Evolutionary conservation across 73 alveolate genomes (phyloP), one percentile per base, ranked within the genome.

Genomic region (Effrenium voratum): DNA sequence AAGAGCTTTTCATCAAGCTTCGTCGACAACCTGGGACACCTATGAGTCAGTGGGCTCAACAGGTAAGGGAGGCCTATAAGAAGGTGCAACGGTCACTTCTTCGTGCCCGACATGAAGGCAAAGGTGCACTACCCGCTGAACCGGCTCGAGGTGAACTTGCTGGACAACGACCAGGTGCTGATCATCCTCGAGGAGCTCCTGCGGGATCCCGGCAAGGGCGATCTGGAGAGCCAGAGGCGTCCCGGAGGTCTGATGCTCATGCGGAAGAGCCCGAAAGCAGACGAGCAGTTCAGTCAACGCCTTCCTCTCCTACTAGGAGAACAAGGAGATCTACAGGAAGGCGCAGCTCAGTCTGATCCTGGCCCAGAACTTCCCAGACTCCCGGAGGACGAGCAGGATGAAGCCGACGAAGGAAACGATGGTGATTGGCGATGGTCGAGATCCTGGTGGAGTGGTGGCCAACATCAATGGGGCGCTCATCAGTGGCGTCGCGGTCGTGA

Each of bases 1-100:
- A 86, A 34, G 95, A 86, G 34, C 52, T 86, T 4, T 40, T 63
- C 50, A 86, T 86, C 83, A 59, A 63, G 50, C 84, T 86, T 5
- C 44, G 95, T 0, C 44, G 95, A 0, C 26, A 26, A 0, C 82
- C 83, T 0, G 72, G 68, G 0, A 73, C 47, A 10, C 4, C 83
- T 40, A 52, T 86, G 36, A 13, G 70, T 19, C 3, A 46, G 0
- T 86, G 82, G 82, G 82, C 95, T 0, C 12, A n/a, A 0, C n/a
- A 73, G 0, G 95, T 86, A 32, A 38, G 75, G 43, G 83, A 86
- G 68, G 66, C 83, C 15, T 86, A 86, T 68, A 38, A 44, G 50
- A 38, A 49, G 28, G 82, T 86, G 41, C 95, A 86, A 41, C 30
- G 77, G 5, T 28, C 95, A 0, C 34, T 86, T n/a, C 66, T 44